A percentile compares a stretch with the other conserved stretches of the same genome.
These are phyloP conservation scores for Nemania abortiva DNA, from an alignment of 2,329 filamentous ascomycete genomes.

Conservation along the genomic window DNA sequence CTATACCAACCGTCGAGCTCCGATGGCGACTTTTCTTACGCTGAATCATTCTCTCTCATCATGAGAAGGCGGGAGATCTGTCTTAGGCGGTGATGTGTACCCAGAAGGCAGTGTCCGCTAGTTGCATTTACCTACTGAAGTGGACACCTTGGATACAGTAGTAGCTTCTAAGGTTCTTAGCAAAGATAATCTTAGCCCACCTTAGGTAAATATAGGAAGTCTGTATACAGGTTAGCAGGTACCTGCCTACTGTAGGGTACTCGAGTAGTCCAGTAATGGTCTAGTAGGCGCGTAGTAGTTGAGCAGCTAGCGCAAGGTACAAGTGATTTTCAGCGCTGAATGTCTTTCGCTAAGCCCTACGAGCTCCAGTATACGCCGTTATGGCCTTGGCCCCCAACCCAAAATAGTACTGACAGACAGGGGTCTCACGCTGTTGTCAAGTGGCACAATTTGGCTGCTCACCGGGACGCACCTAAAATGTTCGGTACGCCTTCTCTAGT, in stretches of 20 bases:
- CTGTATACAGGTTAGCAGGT: background rate
- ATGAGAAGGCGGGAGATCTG: constrained; percentile 17
- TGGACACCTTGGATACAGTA: background rate
- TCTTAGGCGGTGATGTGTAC: constrained; percentile 6
- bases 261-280: constrained; percentile 13
- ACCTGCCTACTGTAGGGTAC: background rate
- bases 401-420: constrained; percentile 43
- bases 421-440: constrained; percentile 38
- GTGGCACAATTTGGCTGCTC: constrained; percentile 18
- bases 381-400: constrained; percentile 40
- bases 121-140: background rate
- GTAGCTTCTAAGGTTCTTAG: background rate
- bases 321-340: constrained; percentile 27
- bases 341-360: constrained; percentile 40
- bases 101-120: constrained; percentile 14
- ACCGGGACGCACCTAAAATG: constrained; percentile 18
- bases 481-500: constrained; percentile 37
- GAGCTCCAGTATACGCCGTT: constrained; percentile 10
- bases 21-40: constrained; percentile 21
- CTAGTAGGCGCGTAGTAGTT: background rate
- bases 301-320: constrained; percentile 39
- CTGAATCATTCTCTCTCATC: constrained; percentile 26
- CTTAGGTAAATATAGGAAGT: constrained; percentile 15
- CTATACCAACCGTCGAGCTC: constrained; percentile 18
- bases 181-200: constrained; percentile 2